Base-by-base conservation (phyloP, 805 yeast species). In the Teunomyces stri region DNA sequence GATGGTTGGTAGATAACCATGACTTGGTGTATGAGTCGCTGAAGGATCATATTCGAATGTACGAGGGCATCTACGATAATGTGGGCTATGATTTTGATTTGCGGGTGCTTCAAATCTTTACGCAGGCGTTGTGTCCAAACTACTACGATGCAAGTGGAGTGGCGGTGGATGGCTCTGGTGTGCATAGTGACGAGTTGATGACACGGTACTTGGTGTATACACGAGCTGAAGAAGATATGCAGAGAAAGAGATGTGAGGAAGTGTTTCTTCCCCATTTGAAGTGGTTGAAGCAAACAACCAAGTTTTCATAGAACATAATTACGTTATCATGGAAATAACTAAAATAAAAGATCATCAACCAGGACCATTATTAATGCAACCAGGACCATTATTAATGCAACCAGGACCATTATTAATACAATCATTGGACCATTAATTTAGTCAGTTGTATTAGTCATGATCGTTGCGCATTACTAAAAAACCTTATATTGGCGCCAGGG, bases 31-130 rank as follows among this genome's bases (percentile, higher is more conserved):
- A 69, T 53, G 54, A 57, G 36, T 56, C 60, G 5, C 45, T 36
- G 57, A 62, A 59, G 6, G 57, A 65, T 20, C 76, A 72, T 50
- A 69, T 72, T 44, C 57, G 76, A 42, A 70, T 72, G 76, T 72
- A 71, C 54, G 59, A 55, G 9, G 60, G 51, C 13, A 53, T 68
- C 12, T 61, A 72, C 51, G 60, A 61, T 2, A 66, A 67, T 45
- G 64, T 69, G 4, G 75, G 75, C 6, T 72, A 71, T 48, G 78
- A 72, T 49, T 69, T 72, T 47, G 78, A 72, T 54, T 62, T 70
- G 53, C 55, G 75, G 35, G 66, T 68, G 12, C 55, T 70, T 46
- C 72, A 69, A 44, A 56, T 61, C 36, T 72, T 70, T 49, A 68
- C 72, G 6, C 69, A 70, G 46, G 74, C 65, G 2, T 52, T 70